Evolutionary conservation across 176 grass and related monocot genomes (phyloP), one percentile per base, ranked within the genome.

Genomic region (Thalia dealbata): DNA sequence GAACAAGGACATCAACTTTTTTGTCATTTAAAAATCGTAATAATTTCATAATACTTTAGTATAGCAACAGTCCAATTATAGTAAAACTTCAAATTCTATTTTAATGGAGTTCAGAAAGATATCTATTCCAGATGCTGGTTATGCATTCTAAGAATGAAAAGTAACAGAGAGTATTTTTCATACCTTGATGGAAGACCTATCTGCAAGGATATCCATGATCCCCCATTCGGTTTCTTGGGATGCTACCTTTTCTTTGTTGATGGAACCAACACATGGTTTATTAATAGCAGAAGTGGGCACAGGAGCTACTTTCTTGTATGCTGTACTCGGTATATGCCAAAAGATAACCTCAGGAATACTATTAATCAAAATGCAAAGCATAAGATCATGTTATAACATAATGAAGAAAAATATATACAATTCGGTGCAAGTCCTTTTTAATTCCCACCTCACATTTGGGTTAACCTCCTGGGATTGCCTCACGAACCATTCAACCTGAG

Each of bases 261-360:
- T 91, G 18, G 86, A 96, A 4, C 92, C 92, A 42, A 86, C 69
- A 13, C 92, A 92, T 25, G 89, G 84, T 41, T 79, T 89, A 2
- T 41, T 52, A 68, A 92, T 86, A 46, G 55, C 23, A 25, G 54
- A 74, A 2, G 30, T 84, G n/a, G 80, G 75, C 27, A 76, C 71
- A 28, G 92, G 92, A 43, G 80, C 92, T 11, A 92, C 82, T 76
- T 90, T 85, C 28, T n/a, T 30, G 43, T 92, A 92, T 22, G 80
- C 65, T 30, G 63, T 82, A 78, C 89, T 92, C 13, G 89, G 89
- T 88, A 96, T 92, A 45, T 96, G 92, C 92, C 89, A 96, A 61
- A 96, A 96, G 23, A 92, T 74, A 6, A 96, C 35, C 78, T 96
- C 89, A 12, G 89, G 76, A 16, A 92, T 80, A 72, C 89, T 96